Evolutionary conservation across 129 eudicot genomes (phyloP).

Genomic region (Logfia minima): DNA sequence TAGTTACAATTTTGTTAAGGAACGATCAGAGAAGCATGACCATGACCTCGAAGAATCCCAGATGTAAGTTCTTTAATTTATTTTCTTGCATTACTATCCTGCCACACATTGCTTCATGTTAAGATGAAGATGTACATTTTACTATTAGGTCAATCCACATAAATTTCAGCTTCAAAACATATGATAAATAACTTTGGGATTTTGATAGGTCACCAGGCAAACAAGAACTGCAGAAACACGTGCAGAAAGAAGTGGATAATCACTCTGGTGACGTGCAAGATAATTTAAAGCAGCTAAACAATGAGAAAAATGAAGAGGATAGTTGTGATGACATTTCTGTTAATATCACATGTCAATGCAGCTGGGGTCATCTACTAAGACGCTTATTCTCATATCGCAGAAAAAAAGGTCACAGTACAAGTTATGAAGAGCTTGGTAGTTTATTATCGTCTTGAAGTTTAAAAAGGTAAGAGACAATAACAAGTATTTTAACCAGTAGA

Average conservation of each 20-base stretch:
- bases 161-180: not conserved
- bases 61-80: constrained; percentile 43
- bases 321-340: constrained; percentile 16
- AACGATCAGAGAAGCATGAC: constrained; percentile 34
- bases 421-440: constrained; percentile 27
- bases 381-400: constrained; percentile 57
- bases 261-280: constrained; percentile 10
- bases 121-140: constrained; percentile 4
- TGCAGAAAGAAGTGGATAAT: constrained; percentile 11
- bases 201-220: constrained; percentile 34
- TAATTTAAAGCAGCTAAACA: constrained; percentile 19
- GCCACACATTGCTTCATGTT: not conserved
- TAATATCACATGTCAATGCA: constrained; percentile 35
- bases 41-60: constrained; percentile 30
- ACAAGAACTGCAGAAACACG: constrained; percentile 16
- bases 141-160: not conserved
- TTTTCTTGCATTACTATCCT: constrained; percentile 5
- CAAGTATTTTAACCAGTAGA: not conserved
- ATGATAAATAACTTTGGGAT: constrained; percentile 4
- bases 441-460: constrained; percentile 22
- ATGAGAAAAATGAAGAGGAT: constrained; percentile 29
- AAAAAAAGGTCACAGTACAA: constrained; percentile 22
- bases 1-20: constrained; percentile 50
- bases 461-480: constrained; percentile 4
- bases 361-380: constrained; percentile 43